Evolutionary conservation across 768 basidiomycete genomes (phyloP).

Genomic region (Boletus vermiculosoides): DNA sequence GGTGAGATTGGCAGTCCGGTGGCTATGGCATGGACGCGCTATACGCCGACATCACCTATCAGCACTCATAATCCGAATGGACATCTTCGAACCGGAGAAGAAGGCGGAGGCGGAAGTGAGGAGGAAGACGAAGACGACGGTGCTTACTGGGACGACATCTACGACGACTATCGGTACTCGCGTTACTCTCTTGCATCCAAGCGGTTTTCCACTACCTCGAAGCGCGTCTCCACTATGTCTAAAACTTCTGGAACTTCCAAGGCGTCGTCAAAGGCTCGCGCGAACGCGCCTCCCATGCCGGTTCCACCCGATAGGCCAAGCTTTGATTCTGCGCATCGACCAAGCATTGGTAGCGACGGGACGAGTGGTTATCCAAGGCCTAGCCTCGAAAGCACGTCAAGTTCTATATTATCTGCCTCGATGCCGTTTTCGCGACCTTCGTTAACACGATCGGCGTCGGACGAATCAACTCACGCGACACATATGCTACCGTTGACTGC

Average conservation of each 20-base stretch:
- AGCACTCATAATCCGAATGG: conserved; percentile 1
- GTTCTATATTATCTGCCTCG: conserved; percentile 16
- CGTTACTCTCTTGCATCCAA: conserved; percentile 50
- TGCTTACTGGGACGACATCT: conserved; percentile 72
- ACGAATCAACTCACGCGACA: conserved; percentile 22
- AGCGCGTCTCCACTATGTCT: conserved; percentile 16
- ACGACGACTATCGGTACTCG: conserved; percentile 78
- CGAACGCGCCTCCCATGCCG: conserved; percentile 28
- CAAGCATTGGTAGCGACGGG: conserved; percentile 25
- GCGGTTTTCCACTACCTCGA: conserved; percentile 9
- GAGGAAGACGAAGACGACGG: conserved; percentile 32
- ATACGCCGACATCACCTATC: conserved; percentile 26
- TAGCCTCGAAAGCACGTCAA: conserved; percentile 27
- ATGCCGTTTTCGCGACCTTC: conserved; percentile 19
- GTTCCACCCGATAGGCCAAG: conserved; percentile 24
- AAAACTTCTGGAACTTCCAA: conserved; percentile 27
- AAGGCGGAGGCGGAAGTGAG: conserved; percentile 9
- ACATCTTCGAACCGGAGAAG: conserved; percentile 4
- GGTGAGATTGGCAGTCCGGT: conserved; percentile 2
- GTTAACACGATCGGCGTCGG: conserved; percentile 23
- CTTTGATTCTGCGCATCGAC: conserved; percentile 11
- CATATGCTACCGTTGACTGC: conserved; percentile 24
- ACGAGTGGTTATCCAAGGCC: conserved; percentile 18
- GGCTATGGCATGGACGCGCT: conserved; percentile 31
- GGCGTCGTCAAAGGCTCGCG: conserved; percentile 24